phyloP scores from a whole-genome alignment of 257 asterid genomes.

The Scutellaria barbata region DNA sequence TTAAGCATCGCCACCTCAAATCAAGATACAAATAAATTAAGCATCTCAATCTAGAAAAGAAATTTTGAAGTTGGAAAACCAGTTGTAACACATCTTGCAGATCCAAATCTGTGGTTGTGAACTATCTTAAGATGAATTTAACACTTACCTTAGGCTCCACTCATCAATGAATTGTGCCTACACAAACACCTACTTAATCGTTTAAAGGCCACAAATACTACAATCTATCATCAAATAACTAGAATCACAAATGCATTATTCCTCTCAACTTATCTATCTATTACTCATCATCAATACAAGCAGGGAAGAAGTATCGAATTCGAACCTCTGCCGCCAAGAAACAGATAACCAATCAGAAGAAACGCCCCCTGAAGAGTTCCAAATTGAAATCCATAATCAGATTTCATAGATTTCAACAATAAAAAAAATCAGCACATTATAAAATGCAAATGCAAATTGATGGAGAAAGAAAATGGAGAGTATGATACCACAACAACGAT shows the following conservation, averaged over 20 bases:
- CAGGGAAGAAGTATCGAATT: slow-evolving; percentile 13
- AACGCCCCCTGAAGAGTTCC: slow-evolving; percentile 54
- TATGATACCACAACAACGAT: slow-evolving; percentile 50
- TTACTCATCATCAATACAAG: slow-evolving; percentile 3
- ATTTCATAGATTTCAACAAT: not conserved
- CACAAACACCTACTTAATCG: not conserved
- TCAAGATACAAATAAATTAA: no score
- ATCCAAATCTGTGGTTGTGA: not conserved
- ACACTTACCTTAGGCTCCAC: not conserved
- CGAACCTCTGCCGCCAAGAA: slow-evolving; percentile 57
- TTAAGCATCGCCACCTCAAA: no score
- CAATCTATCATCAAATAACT: slow-evolving; percentile 7
- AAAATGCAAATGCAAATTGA: not conserved
- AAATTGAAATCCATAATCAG: slow-evolving; percentile 28
- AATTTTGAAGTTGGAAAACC: no score
- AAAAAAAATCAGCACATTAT: not conserved
- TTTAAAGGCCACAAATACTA: not conserved
- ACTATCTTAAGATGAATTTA: not conserved
- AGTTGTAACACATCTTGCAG: no score
- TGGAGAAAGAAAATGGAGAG: not conserved
- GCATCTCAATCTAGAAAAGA: no score
- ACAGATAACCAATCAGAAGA: slow-evolving; percentile 50
- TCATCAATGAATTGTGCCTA: not conserved
- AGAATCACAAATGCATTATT: not conserved
- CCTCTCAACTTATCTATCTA: not conserved